A percentile compares a stretch with the other conserved stretches of the same genome.
These are phyloP conservation scores for Vanrija humicola DNA, from an alignment of 1,284 basidiomycete genomes.

Conservation along the genomic window DNA sequence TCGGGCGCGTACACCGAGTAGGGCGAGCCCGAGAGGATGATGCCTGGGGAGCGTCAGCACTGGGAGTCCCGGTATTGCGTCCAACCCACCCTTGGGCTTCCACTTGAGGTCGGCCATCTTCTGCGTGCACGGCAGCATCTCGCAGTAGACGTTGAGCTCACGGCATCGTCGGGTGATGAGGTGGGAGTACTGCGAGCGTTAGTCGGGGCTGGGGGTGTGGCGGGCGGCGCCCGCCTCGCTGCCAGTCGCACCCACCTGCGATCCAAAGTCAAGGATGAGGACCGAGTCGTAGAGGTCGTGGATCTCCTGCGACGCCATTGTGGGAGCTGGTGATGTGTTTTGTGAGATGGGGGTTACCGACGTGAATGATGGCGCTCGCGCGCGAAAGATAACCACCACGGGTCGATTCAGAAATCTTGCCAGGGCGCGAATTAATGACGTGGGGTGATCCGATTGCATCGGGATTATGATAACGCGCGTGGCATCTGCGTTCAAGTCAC, in stretches of 20 bases:
- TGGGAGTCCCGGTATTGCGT: too few relatives aligned
- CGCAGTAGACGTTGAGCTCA: constrained; percentile 94
- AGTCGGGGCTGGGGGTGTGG: not conserved
- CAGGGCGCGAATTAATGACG: not conserved
- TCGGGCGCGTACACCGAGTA: constrained; percentile 95
- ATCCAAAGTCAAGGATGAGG: constrained; percentile 96
- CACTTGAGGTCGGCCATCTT: constrained; percentile 85
- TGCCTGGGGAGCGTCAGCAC: constrained; percentile 56
- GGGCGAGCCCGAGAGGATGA: constrained; percentile 96
- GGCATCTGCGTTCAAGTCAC: too few relatives aligned
- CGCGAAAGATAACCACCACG: not conserved
- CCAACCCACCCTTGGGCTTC: constrained; percentile 79
- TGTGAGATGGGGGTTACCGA: constrained; percentile 4
- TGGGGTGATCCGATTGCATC: not conserved
- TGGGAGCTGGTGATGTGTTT: not conserved
- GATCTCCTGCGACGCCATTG: constrained; percentile 55
- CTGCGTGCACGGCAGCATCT: constrained; percentile 95
- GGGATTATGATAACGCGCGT: too few relatives aligned
- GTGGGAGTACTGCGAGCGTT: constrained; percentile 76
- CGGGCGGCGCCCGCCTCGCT: too few relatives aligned
- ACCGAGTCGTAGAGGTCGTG: constrained; percentile 96
- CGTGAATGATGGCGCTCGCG: not conserved
- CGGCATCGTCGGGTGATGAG: constrained; percentile 97
- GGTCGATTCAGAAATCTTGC: not conserved
- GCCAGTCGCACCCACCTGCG: constrained; percentile 62